Evolutionary conservation across 495 filamentous ascomycete genomes (phyloP), one percentile per base, ranked within the genome.

Genomic region (Xylaria cubensis): DNA sequence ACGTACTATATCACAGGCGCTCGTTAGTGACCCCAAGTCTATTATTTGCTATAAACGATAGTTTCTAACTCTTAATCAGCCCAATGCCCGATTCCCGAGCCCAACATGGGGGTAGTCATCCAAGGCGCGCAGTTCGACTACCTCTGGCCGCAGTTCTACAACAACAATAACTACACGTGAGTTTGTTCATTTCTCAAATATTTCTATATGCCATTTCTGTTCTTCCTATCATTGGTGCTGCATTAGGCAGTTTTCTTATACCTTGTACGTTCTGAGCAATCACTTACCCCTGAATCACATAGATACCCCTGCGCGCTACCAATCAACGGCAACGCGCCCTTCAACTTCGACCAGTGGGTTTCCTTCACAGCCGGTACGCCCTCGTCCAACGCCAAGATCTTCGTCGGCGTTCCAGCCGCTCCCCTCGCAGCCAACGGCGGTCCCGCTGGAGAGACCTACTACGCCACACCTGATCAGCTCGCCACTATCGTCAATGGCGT

Each of bases 1-100:
- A 74, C 69, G 0, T 90, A 89, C 78, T 87, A 86, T 76, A 86
- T 90, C 71, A 85, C 86, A 17, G 88, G 86, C 13, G 85, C 88
- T 9, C 88, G 42, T 46, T 6, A 39, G 36, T 39, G 4, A 39
- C 6, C 36, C 36, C 6, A 8, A 42, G 39, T 42, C 10, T 42
- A 42, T 42, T 42, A 2, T 42, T 13, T 13, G 39, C 39, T 42
- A 42, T 42, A 42, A 42, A 42, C 39, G 12, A 13, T 42, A 42
- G 12, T 42, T 42, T 42, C 39, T 42, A 42, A 42, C 10, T 42
- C 39, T 42, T 42, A 3, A 42, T 17, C 13, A 46, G 42, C 88
- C 4, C 87, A 89, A 72, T 90, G 88, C 59, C 83, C 82, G 0
- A 80, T 85, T 26, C 87, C 88, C 0, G 88, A 90, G 72, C 81